Evolutionary conservation across 805 yeast genomes (phyloP).

Genomic region (Yarrowia divulgata): DNA sequence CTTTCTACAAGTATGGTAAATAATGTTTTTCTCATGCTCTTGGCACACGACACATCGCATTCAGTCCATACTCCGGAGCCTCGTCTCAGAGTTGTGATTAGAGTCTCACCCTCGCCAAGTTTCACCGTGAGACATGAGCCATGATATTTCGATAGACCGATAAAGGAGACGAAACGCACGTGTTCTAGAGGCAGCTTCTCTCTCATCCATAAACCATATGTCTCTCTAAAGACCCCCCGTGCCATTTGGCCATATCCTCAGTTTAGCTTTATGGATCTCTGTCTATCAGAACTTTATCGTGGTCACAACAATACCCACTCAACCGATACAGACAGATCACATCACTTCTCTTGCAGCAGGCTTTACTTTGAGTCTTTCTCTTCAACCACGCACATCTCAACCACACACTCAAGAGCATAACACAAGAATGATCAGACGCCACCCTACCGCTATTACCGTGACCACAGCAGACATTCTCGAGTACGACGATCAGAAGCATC

Average conservation of each 20-base stretch:
- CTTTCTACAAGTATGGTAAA: no score
- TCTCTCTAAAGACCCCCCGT: no score
- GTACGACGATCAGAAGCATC: conserved; percentile 53
- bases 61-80: no score
- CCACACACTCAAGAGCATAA: neutral
- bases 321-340: no score
- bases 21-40: no score
- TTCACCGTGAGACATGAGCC: neutral
- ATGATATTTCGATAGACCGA: no score
- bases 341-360: no score
- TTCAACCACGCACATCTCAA: neutral
- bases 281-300: conserved; percentile 6
- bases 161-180: no score
- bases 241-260: neutral
- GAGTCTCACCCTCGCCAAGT: neutral
- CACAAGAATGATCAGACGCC: conserved; percentile 64
- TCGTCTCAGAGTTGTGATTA: neutral
- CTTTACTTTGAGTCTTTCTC: neutral
- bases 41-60: no score
- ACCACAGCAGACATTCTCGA: conserved; percentile 67
- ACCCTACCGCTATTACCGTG: conserved; percentile 68
- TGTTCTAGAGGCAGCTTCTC: no score
- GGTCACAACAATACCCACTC: neutral
- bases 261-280: conserved; percentile 14
- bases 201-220: no score